Base-by-base conservation (phyloP, 768 basidiomycete species). In the Agaricus blazei region DNA sequence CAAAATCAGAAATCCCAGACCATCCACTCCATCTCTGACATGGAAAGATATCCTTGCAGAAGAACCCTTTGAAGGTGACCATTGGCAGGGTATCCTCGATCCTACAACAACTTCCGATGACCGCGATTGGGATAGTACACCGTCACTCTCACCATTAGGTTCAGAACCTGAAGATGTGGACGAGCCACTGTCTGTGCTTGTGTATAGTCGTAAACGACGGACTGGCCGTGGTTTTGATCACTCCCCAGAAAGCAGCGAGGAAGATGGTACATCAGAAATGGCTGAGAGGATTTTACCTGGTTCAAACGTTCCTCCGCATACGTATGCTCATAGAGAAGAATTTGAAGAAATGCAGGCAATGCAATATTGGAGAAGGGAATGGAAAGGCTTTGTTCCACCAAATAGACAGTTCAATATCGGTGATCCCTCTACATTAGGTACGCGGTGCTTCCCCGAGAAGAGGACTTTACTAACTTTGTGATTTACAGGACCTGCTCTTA, bases 31-130 rank as follows among this genome's bases (percentile, higher is more conserved):
- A 3, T 62, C 73, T 1, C 68, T 90, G 6, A 89, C 87, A 3
- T 93, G 91, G 91, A 74, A 77, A 57, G 77, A 83, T n/a, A 92
- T 93, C 49, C 76, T 93, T 14, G 79, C 79, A 1, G 90, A 90
- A 62, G 90, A 92, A 54, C 88, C 90, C 3, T 88, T 90, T 58
- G 87, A 92, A 67, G 91, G 88, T 14, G 83, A 92, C 58, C 90
- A 92, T 62, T 92, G 90, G 90, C 80, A 88, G 63, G 87, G 87
- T 1, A 80, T 80, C n/a, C 36, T 61, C 6, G 56, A 61, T 34
- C 34, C 34, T 8, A 12, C 71, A 75, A 47, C 68, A 73, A 34
- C 73, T 75, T 36, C 36, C 65, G 75, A 77, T 44, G 70, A 68
- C 42, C 72, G 72, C 51, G 80, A 78, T 38, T 76, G 71, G 58